Base-by-base conservation (phyloP, 225 moss, liverwort and hornwort genomes). In the Polytrichum formosum region DNA sequence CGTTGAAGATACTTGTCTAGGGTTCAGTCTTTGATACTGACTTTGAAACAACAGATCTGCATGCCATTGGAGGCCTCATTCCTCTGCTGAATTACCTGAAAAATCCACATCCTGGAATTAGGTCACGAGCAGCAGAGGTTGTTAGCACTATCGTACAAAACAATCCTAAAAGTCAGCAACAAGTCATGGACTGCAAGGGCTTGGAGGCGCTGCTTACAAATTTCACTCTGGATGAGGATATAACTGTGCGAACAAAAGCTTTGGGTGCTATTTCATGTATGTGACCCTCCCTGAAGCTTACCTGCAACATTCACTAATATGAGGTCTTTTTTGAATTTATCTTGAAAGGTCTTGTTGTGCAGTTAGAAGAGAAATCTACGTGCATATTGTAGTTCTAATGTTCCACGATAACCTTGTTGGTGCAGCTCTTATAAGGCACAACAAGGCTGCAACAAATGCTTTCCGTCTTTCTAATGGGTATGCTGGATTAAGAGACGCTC, bases 201-300 rank as follows among this genome's bases (percentile, higher is more conserved):
- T 74, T 97, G 72, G 89, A 93, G 72, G 66, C 65, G 13, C 76
- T 97, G 78, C 71, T 93, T 33, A 76, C 84, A 35, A 93, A 92
- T 68, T 93, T 97, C 60, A 86, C 83, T 53, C 78, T 85, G 5
- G 96, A 97, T 67, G 77, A 87, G 28, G 81, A 91, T 61, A 53
- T 88, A 19, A 90, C 82, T 77, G 93, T 90, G 63, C 92, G 92
- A 53, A 87, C 92, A 18, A 97, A 93, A 82, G 92, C 93, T 18
- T 75, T 97, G 79, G 96, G 96, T 77, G 96, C 93, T 68, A 87
- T 93, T 33, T 97, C 96, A 74, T 97, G 95, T 92, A 90, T 64
- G 88, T 70, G 29, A 29, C 35, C 64, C 22, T 69, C 28, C 31
- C 60, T 65, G 21, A 5, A 56, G 58, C 21, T 35, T 60, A 4